Base-by-base conservation (phyloP, 2,329 filamentous ascomycete species). In the Plectosphaerella cucumerina region DNA sequence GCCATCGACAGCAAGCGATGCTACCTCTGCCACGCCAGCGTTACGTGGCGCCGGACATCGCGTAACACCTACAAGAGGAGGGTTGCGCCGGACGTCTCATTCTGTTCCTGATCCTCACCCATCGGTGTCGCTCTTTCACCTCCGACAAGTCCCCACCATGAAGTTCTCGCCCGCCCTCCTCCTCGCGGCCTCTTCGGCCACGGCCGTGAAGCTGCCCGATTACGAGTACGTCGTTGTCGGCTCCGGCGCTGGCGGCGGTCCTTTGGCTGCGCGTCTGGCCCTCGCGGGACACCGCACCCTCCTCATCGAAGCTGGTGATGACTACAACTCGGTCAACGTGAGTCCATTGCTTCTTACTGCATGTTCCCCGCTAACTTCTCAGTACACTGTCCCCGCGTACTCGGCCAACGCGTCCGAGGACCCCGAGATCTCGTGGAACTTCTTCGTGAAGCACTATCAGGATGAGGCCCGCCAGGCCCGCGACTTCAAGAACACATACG, bases 191-290 rank as follows among this genome's bases (percentile, higher is more conserved):
- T 45, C 54, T 17, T 58, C 56, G 11, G 54, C 54, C 5, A 58
- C 53, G 15, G 44, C 63, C 20, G 60, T 61, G 22, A 51, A 63
- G 8, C 59, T 66, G 10, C 58, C 60, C 3, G 65, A 60, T 17
- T 86, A 86, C 59, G 82, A 86, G 53, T 86, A 83, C 65, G 70
- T 86, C 23, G 74, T 86, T 10, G 80, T 85, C 35, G 82, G 82
- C 11, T 81, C 78, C 6, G 81, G 82, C 4, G 71, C 81, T 6
- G 81, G 81, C 12, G 82, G 81, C 44, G 80, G 76, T 15, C 80
- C 81, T 8, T 63, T 85, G 5, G 80, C 81, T 12, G 76, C 78
- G 21, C 74, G 80, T 41, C 74, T 86, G 23, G 82, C 82, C n/a
- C 67, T 78, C 47, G 76, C 78, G 33, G 82, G 82, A 39, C 74